Conservation (phyloP, 2,329 filamentous ascomycete genomes). For the Metarhizium album region DNA sequence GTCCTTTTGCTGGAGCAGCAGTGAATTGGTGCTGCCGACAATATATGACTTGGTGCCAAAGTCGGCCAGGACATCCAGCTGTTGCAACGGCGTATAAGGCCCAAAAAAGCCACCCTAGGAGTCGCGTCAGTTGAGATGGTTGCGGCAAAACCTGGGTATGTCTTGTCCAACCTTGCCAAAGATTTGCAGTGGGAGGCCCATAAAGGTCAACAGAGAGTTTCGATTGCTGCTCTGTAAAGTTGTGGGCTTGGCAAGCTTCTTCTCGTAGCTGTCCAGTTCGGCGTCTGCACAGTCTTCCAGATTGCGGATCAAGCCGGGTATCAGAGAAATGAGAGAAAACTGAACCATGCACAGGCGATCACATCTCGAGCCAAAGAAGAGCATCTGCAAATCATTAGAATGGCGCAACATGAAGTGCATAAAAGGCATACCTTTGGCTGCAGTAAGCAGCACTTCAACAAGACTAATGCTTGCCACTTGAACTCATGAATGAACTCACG, state of each 20-base stretch:
- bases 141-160: neutral
- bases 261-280: slow-evolving; percentile 76
- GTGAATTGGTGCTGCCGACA: slow-evolving; percentile 90
- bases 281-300: slow-evolving; percentile 94
- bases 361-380: slow-evolving; percentile 96
- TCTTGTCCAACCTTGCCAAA: slow-evolving; percentile 68
- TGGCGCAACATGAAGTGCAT: neutral
- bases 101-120: slow-evolving; percentile 79
- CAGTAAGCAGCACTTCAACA: slow-evolving; percentile 86
- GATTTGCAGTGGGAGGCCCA: slow-evolving; percentile 88
- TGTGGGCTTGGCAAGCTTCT: slow-evolving; percentile 63
- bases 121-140: slow-evolving; percentile 8
- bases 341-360: slow-evolving; percentile 97
- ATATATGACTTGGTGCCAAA: slow-evolving; percentile 94
- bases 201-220: slow-evolving; percentile 79
- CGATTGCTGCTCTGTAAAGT: slow-evolving; percentile 87
- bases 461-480: slow-evolving; percentile 83
- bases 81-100: slow-evolving; percentile 91
- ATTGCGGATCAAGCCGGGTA: slow-evolving; percentile 82
- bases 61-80: slow-evolving; percentile 87
- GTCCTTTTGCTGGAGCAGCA: slow-evolving; percentile 88
- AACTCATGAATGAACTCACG: slow-evolving; percentile 91
- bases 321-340: slow-evolving; percentile 89
- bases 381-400: slow-evolving; percentile 55
- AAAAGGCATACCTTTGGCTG: slow-evolving; percentile 73